Evolutionary conservation across 306 rosid species (phyloP).

Genomic region (Prinsepia uniflora): DNA sequence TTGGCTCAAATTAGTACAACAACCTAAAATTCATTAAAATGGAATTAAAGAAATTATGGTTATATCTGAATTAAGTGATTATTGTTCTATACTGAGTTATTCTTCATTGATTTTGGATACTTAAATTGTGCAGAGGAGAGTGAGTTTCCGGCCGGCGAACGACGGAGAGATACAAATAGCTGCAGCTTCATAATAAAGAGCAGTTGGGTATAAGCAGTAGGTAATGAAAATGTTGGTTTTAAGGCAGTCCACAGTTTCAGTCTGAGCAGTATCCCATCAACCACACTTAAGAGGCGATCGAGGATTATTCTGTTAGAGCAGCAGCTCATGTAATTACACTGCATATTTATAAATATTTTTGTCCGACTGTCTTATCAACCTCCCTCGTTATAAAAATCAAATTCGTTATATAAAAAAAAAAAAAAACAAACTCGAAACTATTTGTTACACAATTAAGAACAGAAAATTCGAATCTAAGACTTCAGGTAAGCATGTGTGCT

Average conservation of each 20-base stretch:
- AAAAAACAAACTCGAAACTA: no score
- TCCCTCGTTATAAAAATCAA: no score
- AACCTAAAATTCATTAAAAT: no score
- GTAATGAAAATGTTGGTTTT: no score
- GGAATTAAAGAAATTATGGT: no score
- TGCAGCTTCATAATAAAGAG: constrained; percentile 38
- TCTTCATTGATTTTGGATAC: neutral
- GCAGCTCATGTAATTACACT: constrained; percentile 3
- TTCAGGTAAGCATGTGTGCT: no score
- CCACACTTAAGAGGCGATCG: neutral
- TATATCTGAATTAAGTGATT: no score
- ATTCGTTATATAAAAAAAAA: no score
- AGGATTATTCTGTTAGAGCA: neutral
- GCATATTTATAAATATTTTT: neutral
- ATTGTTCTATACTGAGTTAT: neutral
- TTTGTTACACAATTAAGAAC: no score
- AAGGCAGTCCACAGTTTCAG: neutral
- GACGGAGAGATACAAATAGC: constrained; percentile 54
- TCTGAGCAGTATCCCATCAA: neutral
- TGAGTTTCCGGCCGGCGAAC: constrained; percentile 60
- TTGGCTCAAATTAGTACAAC: no score
- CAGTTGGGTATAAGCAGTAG: neutral
- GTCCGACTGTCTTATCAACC: neutral
- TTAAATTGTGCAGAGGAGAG: constrained; percentile 63
- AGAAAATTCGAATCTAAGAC: no score